Evolutionary conservation across 306 rosid genomes (phyloP).

Genomic region (Boehmeria nivea): DNA sequence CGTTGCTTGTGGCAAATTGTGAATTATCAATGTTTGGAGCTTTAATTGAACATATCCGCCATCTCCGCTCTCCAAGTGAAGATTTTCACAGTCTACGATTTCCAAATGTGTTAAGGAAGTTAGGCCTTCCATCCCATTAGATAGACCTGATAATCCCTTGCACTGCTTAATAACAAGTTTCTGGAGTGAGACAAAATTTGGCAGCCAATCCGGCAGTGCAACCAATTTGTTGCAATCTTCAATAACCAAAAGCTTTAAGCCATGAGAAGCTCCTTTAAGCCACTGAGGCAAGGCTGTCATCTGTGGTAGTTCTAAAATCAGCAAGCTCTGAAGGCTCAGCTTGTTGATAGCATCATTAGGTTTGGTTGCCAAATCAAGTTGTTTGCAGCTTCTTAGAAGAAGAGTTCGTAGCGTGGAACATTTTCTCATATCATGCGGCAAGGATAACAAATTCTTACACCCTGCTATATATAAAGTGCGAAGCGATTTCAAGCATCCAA

Average conservation of each 20-base stretch:
- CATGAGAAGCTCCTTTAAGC: constrained; percentile 15
- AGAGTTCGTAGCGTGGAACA: constrained; percentile 15
- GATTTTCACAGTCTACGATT: not conserved
- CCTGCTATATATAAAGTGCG: not conserved
- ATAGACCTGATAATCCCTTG: constrained; percentile 28
- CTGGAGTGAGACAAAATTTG: constrained; percentile 1
- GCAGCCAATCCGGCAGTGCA: constrained; percentile 27
- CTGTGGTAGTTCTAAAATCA: not conserved
- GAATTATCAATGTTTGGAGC: no score
- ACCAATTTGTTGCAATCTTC: not conserved
- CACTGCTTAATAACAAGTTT: not conserved
- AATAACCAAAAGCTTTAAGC: not conserved
- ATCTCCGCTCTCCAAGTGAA: no score
- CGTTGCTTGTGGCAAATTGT: no score
- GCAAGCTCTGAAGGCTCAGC: not conserved
- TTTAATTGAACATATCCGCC: no score
- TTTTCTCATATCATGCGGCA: constrained; percentile 7
- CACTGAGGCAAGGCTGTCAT: constrained; percentile 20
- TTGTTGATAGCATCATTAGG: not conserved
- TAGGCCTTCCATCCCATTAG: not conserved
- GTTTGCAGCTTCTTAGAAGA: not conserved
- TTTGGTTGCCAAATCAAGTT: constrained; percentile 3
- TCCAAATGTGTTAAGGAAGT: not conserved
- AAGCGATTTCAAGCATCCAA: not conserved
- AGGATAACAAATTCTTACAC: constrained; percentile 9